A percentile compares a stretch with the other conserved stretches of the same genome.
These are phyloP conservation scores for Tolypocladium endophyticum DNA, from an alignment of 2,329 filamentous ascomycete species.

Conservation along the genomic window DNA sequence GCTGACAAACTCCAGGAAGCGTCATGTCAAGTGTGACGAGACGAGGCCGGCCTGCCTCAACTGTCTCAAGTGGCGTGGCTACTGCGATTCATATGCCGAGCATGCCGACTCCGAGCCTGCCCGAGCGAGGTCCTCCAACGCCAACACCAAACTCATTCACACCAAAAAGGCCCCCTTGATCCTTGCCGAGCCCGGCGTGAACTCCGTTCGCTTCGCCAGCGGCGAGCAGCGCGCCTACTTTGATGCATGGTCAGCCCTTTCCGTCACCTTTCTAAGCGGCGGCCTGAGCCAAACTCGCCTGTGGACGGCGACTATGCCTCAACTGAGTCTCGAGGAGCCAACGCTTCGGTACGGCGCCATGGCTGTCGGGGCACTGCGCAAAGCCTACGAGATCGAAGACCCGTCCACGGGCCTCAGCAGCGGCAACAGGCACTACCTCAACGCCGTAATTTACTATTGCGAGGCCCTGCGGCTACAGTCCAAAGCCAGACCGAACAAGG, in stretches of 20 bases:
- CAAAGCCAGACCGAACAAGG: conserved; percentile 22
- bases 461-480: conserved; percentile 28
- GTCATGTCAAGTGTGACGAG: conserved; percentile 32
- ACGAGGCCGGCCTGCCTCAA: conserved; percentile 28
- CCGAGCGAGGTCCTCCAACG: conserved; percentile 1
- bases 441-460: conserved; percentile 29
- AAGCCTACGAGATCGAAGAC: conserved; percentile 16
- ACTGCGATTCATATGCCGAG: conserved; percentile 24
- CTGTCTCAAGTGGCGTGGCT: conserved; percentile 29
- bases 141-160: conserved; percentile 17
- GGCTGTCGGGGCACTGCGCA: conserved; percentile 27
- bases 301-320: conserved; percentile 29
- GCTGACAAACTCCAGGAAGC: conserved; percentile 17
- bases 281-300: conserved; percentile 20
- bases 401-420: conserved; percentile 9
- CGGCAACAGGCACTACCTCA: conserved; percentile 26
- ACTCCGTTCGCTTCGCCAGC: conserved; percentile 22
- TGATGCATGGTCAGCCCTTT: conserved; percentile 25
- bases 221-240: conserved; percentile 25
- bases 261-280: conserved; percentile 23
- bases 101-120: conserved; percentile 3
- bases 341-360: conserved; percentile 28
- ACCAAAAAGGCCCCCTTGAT: conserved; percentile 18
- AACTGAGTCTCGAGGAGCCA: conserved; percentile 25
- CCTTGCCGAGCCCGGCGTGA: conserved; percentile 21